These are phyloP conservation scores for Beauveria australis DNA, from an alignment of 2,329 filamentous ascomycete genomes.

Conservation along the genomic window DNA sequence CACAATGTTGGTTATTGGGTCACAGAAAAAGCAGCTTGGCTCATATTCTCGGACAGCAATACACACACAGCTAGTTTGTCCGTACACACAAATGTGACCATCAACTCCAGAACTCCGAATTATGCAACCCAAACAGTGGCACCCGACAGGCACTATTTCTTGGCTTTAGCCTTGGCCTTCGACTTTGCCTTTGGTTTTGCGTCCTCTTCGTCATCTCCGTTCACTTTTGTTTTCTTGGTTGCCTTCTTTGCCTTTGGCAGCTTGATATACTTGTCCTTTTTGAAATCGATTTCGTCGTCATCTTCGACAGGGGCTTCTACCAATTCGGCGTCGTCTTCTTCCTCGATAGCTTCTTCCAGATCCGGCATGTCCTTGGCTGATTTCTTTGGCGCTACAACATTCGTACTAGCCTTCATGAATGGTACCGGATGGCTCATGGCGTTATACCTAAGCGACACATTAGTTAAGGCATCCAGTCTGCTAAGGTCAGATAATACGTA, in stretches of 20 bases:
- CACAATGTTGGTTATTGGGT: too few relatives aligned
- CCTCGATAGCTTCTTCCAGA: constrained; percentile 91
- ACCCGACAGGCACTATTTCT: background rate
- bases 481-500: constrained; percentile 41
- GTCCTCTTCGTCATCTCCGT: constrained; percentile 40
- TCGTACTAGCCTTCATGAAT: constrained; percentile 83
- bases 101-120: background rate
- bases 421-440: constrained; percentile 77
- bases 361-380: constrained; percentile 72
- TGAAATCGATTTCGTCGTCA: constrained; percentile 72
- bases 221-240: constrained; percentile 32
- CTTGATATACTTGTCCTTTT: constrained; percentile 95
- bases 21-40: too few relatives aligned
- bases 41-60: too few relatives aligned
- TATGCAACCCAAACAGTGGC: background rate
- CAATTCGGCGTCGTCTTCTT: constrained; percentile 68
- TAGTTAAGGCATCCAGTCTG: background rate
- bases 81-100: background rate
- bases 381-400: constrained; percentile 64
- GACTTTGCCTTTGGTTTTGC: constrained; percentile 46
- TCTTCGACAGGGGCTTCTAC: constrained; percentile 55
- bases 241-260: constrained; percentile 65
- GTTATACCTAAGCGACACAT: constrained; percentile 61
- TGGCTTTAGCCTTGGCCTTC: constrained; percentile 36
- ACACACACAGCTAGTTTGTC: too few relatives aligned